Evolutionary conservation across 2,329 filamentous ascomycete genomes (phyloP), one percentile per base, ranked within the genome.

Genomic region (Penicillium sp.): DNA sequence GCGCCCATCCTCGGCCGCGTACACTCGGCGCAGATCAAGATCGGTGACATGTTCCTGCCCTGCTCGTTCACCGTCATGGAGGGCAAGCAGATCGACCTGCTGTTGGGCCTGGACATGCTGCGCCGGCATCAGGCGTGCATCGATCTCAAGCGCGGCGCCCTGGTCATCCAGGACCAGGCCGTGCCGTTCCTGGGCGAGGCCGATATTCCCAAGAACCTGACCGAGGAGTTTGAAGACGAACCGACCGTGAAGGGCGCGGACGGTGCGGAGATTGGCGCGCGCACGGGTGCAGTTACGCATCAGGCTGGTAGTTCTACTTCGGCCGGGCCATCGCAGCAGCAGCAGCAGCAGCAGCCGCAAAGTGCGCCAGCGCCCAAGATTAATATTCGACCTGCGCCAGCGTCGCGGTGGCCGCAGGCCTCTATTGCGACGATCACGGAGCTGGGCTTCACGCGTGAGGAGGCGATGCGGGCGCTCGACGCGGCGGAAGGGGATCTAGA

Each of bases 31-130:
- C 92, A 94, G 76, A 96, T 99, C 76, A 94, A 91, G 76, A 95
- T 99, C 66, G 95, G 94, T 54, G 87, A 85, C 43, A 85, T 94
- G 62, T 92, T 92, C 73, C 82, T 99, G 67, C 89, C 94, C 2
- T 98, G 93, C 79, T 95, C 92, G 60, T 99, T 99, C 76, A 99
- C 95, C 3, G 95, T 99, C 71, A 99, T 99, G 95, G 95, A 99
- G 79, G 95, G 95, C 64, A 99, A 98, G 77, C 88, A 92, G 54
- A 95, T 99, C 24, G 95, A 98, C 73, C 82, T 99, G 18, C 84
- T 99, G 2, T 85, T 99, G 13, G 95, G 95, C 3, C 81, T 99
- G 43, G 95, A 99, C 75, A 99, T 99, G 91, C 83, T 99, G 61
- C 97, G 96, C 79, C 87, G 95, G 40, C 93, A 98, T 77, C 94